Percentiles rank a stretch among this genome's conserved stretches.
Conservation (phyloP, 1,139 yeast genomes). For the Candida neerlandica region DNA sequence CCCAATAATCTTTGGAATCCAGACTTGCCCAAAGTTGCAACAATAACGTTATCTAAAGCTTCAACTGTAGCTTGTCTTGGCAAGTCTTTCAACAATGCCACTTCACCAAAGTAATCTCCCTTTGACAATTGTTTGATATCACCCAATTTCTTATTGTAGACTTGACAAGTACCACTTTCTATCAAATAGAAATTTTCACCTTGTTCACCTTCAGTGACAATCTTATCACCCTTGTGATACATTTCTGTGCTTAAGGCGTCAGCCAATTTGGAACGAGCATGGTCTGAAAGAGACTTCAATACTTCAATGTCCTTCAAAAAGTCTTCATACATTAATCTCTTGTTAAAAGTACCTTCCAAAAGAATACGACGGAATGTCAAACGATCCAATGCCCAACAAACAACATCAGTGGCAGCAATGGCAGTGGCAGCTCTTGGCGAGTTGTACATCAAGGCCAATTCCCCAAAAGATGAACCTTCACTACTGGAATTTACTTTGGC, state of each 20-base stretch:
- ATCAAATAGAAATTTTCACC: slow-evolving; percentile 92
- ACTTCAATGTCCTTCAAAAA: slow-evolving; percentile 87
- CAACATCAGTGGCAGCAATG: slow-evolving; percentile 65
- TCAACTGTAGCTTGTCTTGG: slow-evolving; percentile 95
- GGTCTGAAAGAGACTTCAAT: slow-evolving; percentile 67
- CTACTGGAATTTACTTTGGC: slow-evolving; percentile 72
- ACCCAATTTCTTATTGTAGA: slow-evolving; percentile 54
- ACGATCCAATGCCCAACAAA: slow-evolving; percentile 89
- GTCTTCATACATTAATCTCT: slow-evolving; percentile 87
- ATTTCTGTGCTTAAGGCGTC: slow-evolving; percentile 87
- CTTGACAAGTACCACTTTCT: slow-evolving; percentile 85
- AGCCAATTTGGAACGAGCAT: slow-evolving; percentile 89
- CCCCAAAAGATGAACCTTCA: slow-evolving; percentile 93
- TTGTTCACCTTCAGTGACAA: slow-evolving; percentile 84
- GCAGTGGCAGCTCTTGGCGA: slow-evolving; percentile 98
- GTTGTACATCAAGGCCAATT: slow-evolving; percentile 94
- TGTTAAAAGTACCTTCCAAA: slow-evolving; percentile 85
- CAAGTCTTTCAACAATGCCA: slow-evolving; percentile 85
- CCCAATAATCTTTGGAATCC: slow-evolving; percentile 95
- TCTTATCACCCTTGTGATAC: slow-evolving; percentile 70
- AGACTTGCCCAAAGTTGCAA: slow-evolving; percentile 86
- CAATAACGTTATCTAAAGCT: slow-evolving; percentile 75
- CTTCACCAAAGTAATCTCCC: slow-evolving; percentile 96
- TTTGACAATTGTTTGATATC: slow-evolving; percentile 67
- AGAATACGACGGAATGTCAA: slow-evolving; percentile 89